Base-by-base conservation (phyloP, 352 stramenopile species). In the Pythium monospermum region DNA sequence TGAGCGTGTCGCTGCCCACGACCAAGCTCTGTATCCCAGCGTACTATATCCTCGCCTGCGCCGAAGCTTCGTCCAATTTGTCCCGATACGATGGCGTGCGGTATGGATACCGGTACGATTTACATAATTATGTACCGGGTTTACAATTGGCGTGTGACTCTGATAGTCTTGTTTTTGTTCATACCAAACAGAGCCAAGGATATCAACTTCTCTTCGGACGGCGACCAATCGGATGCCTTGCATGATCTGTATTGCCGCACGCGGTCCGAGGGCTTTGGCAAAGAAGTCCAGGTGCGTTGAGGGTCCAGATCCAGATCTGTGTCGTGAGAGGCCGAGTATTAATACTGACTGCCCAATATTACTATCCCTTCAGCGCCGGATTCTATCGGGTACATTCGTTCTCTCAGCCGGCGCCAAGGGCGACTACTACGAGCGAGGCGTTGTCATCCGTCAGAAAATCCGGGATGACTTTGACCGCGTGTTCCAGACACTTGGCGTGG, bases 21-120 rank as follows among this genome's bases (percentile, higher is more conserved):
- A 92, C 67, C 21, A 95, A 81, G 74, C 69, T 89, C 22, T 94
- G 89, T 22, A 87, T 99, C 33, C 84, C 96, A 30, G 85, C 96
- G 1, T 99, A 99, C 64, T 99, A 99, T 64, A 97, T 99, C n/a
- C 67, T 99, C 32, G 94, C 96, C 10, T 98, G 93, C 58, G 96
- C 96, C 1, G 96, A 99, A 72, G 97, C 97, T 11, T 98, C 91
- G 27, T 98, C 96, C 1, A 99, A 99, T 66, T 73, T 99, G 38
- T 96, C 90, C 39, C 81, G 96, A 35, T 99, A 99, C 65, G 96
- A 99, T 69, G 96, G 95, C 13, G 87, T 99, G 46, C 81, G 85
- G 46, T 97, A 97, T 36, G 88, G 90, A 31, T 76, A 87, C 58
- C 75, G 77, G 76, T 87, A 61, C 21, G 51, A 49, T 21, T 25